A percentile compares a stretch with the other conserved stretches of the same genome.
These are phyloP conservation scores for Narthecium ossifragum DNA, from an alignment of 106 monocot genomes.

Conservation along the genomic window DNA sequence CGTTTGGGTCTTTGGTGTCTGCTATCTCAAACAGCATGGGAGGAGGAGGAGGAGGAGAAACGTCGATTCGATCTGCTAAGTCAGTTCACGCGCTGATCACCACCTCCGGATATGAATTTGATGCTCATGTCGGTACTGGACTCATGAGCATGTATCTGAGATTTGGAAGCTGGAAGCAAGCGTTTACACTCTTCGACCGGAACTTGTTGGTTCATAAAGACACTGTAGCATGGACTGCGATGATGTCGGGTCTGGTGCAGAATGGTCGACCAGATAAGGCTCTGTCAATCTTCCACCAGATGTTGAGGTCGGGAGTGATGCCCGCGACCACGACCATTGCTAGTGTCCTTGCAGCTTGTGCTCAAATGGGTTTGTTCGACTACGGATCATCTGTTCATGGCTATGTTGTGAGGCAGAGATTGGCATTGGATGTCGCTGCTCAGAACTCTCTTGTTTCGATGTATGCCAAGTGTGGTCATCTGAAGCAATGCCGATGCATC, in stretches of 20 bases:
- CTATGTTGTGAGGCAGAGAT: slow-evolving; percentile 26
- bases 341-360: slow-evolving; percentile 45
- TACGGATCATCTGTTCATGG: slow-evolving; percentile 62
- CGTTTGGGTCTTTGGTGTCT: slow-evolving; percentile 38
- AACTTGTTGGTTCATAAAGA: slow-evolving; percentile 30
- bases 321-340: slow-evolving; percentile 35
- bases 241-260: slow-evolving; percentile 65
- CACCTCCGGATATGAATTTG: slow-evolving; percentile 30
- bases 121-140: slow-evolving; percentile 35
- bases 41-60: too few species aligned
- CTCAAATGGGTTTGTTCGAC: slow-evolving; percentile 24
- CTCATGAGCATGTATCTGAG: slow-evolving; percentile 56
- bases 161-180: slow-evolving; percentile 12
- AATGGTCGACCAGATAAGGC: slow-evolving; percentile 41
- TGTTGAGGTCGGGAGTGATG: slow-evolving; percentile 27
- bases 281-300: slow-evolving; percentile 31
- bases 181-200: slow-evolving; percentile 32
- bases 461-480: slow-evolving; percentile 52
- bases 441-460: slow-evolving; percentile 56
- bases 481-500: slow-evolving; percentile 14
- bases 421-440: slow-evolving; percentile 26
- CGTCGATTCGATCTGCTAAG: slow-evolving; percentile 8
- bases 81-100: slow-evolving; percentile 36
- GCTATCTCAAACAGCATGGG: slow-evolving; percentile 9
- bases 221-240: slow-evolving; percentile 45